Evolutionary conservation across 805 yeast species (phyloP).

Genomic region (Kurtzmaniella cleridarum): DNA sequence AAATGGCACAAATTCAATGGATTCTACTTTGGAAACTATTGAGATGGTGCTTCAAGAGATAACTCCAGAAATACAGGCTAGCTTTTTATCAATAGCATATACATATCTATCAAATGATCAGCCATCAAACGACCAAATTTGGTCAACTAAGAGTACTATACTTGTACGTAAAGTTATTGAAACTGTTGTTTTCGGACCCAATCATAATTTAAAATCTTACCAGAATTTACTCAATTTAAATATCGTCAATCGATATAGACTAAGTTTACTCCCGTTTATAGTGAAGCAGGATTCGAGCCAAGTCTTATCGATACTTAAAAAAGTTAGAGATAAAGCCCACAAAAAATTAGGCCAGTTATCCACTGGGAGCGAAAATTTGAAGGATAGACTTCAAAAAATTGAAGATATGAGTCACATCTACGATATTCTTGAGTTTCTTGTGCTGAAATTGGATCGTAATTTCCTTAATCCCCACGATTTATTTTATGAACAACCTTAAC

Average conservation of each 20-base stretch:
- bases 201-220: too few species aligned
- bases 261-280: neutral
- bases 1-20: too few species aligned
- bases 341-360: neutral
- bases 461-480: constrained; percentile 1
- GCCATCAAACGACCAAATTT: too few species aligned
- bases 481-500: neutral
- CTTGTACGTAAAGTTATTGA: too few species aligned
- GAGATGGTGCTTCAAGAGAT: too few species aligned
- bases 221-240: too few species aligned
- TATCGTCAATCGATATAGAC: neutral
- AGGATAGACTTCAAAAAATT: neutral
- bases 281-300: neutral
- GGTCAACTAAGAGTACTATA: too few species aligned
- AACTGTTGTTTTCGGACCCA: too few species aligned
- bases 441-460: neutral
- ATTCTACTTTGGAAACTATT: too few species aligned
- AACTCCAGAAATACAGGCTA: too few species aligned
- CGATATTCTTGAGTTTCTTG: neutral
- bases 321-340: neutral
- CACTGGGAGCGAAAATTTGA: neutral
- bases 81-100: too few species aligned
- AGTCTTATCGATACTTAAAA: neutral
- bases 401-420: neutral
- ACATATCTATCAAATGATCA: too few species aligned